These are phyloP conservation scores for Teratosphaeria zuluensis DNA, from an alignment of 2,329 filamentous ascomycete genomes.

Conservation along the genomic window DNA sequence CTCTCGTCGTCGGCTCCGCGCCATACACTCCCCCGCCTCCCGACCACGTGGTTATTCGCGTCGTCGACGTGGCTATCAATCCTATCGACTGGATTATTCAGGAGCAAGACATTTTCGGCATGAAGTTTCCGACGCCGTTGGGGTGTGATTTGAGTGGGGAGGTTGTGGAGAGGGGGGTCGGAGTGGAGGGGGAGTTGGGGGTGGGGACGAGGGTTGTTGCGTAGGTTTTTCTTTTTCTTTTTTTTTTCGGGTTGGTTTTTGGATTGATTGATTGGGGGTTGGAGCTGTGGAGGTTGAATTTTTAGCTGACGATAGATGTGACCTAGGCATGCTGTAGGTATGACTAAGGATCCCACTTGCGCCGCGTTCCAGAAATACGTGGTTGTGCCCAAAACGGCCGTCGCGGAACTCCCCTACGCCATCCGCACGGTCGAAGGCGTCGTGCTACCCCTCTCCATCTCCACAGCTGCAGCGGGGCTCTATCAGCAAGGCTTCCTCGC, in stretches of 20 bases:
- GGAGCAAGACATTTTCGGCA: constrained; percentile 17
- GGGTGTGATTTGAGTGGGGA: constrained; percentile 39
- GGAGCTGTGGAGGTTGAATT: too few species aligned
- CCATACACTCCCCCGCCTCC: constrained; percentile 27
- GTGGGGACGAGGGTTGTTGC: constrained; percentile 38
- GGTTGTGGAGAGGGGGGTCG: constrained; percentile 37
- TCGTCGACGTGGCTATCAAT: constrained; percentile 33
- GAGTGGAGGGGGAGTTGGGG: constrained; percentile 33
- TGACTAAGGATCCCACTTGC: constrained; percentile 2
- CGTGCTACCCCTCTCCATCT: constrained; percentile 35
- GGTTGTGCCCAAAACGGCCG: constrained; percentile 20
- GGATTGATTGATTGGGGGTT: neutral
- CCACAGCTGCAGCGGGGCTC: constrained; percentile 30
- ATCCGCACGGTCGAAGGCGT: constrained; percentile 29
- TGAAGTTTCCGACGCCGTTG: constrained; percentile 28
- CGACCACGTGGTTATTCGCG: constrained; percentile 32
- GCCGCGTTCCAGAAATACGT: constrained; percentile 27
- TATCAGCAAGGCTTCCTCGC: constrained; percentile 17
- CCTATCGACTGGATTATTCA: constrained; percentile 34
- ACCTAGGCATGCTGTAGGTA: too few species aligned
- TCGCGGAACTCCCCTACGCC: constrained; percentile 30
- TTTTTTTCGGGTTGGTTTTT: too few species aligned
- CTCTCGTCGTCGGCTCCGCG: constrained; percentile 27
- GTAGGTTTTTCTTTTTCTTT: constrained; percentile 7
- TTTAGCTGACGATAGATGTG: too few species aligned